Percentiles rank a stretch among this genome's conserved stretches.
phyloP scores from a whole-genome alignment of 192 early-diverging fungal genomes.

The Mortierella antarctica region DNA sequence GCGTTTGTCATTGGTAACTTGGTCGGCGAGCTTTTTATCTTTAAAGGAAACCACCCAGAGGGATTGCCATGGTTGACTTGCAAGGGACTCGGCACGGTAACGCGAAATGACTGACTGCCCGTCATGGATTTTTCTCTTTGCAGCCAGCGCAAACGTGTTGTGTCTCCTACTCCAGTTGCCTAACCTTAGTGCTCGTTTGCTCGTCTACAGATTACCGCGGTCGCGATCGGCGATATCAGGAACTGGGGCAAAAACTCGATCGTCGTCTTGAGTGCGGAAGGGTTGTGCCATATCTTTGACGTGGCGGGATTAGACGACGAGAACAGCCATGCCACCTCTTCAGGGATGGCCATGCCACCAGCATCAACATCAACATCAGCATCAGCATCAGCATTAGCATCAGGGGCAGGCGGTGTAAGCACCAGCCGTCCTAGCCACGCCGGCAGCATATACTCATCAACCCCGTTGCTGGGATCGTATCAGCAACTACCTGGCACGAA shows the following conservation, averaged over 20 bases:
- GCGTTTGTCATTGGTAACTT: slow-evolving; percentile 72
- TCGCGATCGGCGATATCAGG: slow-evolving; percentile 66
- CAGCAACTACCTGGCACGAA: slow-evolving; percentile 2
- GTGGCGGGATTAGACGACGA: slow-evolving; percentile 43
- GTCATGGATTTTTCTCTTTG: not conserved
- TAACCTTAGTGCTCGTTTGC: not conserved
- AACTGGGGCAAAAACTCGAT: slow-evolving; percentile 69
- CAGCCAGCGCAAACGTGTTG: not conserved
- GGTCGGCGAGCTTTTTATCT: slow-evolving; percentile 65
- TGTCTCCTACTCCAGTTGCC: not conserved
- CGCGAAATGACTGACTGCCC: not conserved
- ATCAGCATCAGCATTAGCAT: not conserved
- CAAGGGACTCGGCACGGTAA: slow-evolving; percentile 65
- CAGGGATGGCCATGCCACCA: slow-evolving; percentile 1
- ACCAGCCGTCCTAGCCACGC: slow-evolving; percentile 9
- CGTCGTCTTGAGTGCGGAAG: slow-evolving; percentile 66
- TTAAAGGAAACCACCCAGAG: slow-evolving; percentile 60
- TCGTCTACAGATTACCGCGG: slow-evolving; percentile 61
- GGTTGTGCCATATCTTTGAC: slow-evolving; percentile 68
- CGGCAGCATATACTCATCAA: slow-evolving; percentile 30
- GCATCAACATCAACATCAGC: not conserved
- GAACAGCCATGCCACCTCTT: not conserved
- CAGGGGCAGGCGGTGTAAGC: slow-evolving; percentile 1
- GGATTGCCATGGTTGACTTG: slow-evolving; percentile 59
- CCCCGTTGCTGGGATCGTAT: slow-evolving; percentile 23